Evolutionary conservation across 2,329 filamentous ascomycete species (phyloP).

Genomic region (Botrytis medusae): DNA sequence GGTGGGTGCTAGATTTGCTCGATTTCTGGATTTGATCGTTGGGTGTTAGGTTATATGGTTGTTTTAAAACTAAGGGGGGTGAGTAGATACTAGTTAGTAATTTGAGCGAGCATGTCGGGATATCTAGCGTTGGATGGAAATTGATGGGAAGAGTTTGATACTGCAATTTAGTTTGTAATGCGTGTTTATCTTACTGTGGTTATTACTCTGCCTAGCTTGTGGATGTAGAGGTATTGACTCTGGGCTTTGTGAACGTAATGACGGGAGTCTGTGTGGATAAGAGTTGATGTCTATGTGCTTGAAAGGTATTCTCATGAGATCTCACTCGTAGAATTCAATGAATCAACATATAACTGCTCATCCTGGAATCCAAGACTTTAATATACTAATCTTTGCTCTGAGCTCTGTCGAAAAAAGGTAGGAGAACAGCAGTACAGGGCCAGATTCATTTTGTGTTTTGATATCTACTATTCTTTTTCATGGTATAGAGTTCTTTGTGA

Average conservation of each 20-base stretch:
- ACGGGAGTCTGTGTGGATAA: background rate
- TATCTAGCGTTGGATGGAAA: background rate
- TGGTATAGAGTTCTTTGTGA: background rate
- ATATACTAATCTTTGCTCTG: background rate
- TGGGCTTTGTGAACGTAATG: background rate
- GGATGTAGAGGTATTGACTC: rapidly evolving
- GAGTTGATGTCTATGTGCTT: too few relatives aligned
- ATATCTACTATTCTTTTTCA: background rate
- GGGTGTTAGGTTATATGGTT: background rate
- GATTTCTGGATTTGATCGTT: background rate
- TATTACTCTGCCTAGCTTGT: background rate
- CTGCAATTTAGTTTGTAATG: rapidly evolving
- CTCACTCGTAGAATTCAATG: too few relatives aligned
- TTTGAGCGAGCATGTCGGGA: background rate
- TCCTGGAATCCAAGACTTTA: background rate
- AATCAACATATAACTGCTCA: background rate
- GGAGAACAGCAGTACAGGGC: rapidly evolving
- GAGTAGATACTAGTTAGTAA: background rate
- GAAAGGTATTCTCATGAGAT: too few relatives aligned
- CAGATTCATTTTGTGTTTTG: background rate
- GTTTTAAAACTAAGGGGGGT: background rate
- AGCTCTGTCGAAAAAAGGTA: background rate
- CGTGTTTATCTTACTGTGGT: too few relatives aligned
- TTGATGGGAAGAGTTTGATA: background rate
- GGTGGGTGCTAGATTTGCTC: too few relatives aligned